Base-by-base conservation (phyloP, 108 stramenopile genomes). In the Cyclotella atomus region DNA sequence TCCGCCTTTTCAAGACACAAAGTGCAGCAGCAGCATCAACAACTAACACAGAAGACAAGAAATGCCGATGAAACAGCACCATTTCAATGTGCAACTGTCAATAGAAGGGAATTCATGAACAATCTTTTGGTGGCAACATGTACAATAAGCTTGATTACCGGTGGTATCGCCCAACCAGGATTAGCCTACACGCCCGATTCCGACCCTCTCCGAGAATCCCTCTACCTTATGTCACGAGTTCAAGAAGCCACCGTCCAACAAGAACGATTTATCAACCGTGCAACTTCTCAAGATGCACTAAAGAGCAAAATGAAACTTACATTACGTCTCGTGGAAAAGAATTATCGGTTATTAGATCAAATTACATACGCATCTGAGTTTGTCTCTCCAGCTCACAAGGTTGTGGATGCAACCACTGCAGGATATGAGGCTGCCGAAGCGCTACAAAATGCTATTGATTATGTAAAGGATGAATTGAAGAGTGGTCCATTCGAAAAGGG, bases 231-330 rank as follows among this genome's bases (percentile, higher is more conserved):
- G 33, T 71, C 75, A 19, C 84, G 89, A 25, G 89, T 91, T 35
- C 89, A 91, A 75, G 89, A 91, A 70, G 87, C 87, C 1, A 88
- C 89, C 28, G 81, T 87, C 6, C 87, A 83, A 52, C 89, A 88
- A 73, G 89, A 91, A 74, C 87, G 89, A 10, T 88, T 81, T 54
- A 77, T 87, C 16, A 60, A 68, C 43, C 83, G 72, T 20, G 70
- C 73, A 4, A 70, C 64, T n/a, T 65, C 68, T 24, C 84, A 87
- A 69, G 71, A 75, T 46, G 70, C 38, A 8, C 77, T 83, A 14
- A 82, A 80, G 34, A 44, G 34, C 45, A 91, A 91, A 81, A 84
- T 91, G 81, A 91, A 91, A 63, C 43, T 91, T 12, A 87, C 86
- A 0, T 47, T 91, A 15, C 72, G 76, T 28, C 56, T 91, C 17